Base-by-base conservation (phyloP, 1,139 yeast genomes). In the Arxiozyma slooffiae region DNA sequence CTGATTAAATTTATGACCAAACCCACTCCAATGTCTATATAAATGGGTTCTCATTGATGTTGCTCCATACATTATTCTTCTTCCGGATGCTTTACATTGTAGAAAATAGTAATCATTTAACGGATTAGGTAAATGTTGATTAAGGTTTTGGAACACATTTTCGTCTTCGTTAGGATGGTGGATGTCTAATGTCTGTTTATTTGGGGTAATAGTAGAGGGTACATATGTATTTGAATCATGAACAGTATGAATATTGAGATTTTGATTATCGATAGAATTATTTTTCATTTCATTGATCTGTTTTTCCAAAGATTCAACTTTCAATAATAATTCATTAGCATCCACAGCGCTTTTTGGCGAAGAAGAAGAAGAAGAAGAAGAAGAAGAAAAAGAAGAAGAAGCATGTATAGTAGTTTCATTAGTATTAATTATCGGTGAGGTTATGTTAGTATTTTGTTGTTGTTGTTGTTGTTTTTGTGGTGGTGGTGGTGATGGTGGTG, bases 41-140 rank as follows among this genome's bases (percentile, higher is more conserved):
- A 58, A 50, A 26, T 51, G 41, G 0, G 60, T 56, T 38, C 60
- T 51, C 48, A 58, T 44, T 8, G 65, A 57, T 1, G 67, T 63
- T 8, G 65, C 60, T 1, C 67, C 67, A 48, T 53, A 60, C 8
- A 55, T 41, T 7, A 57, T 50, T 18, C 48, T 50, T 30, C 62
- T 46, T 2, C 57, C 61, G 23, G 57, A 30, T 38, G 53, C 17
- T 46, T 57, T 51, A 18, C 26, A 37, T 50, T 57, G 51, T 38
- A 53, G 4, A 49, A 45, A 48, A 48, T 52, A 50, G n/a, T 50
- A 51, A 9, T 50, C 53, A 44, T 52, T 52, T 9, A 55, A 47
- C 7, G 59, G 61, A 36, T 60, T 60, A 26, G 34, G 16, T 18
- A 41, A 37, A 38, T 46, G 30, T 34, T 26, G 16, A 18, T 47